Percentiles rank a stretch among this genome's conserved stretches.
Evolutionary conservation across 306 rosid genomes (phyloP).

Genomic region (Inga laurina): DNA sequence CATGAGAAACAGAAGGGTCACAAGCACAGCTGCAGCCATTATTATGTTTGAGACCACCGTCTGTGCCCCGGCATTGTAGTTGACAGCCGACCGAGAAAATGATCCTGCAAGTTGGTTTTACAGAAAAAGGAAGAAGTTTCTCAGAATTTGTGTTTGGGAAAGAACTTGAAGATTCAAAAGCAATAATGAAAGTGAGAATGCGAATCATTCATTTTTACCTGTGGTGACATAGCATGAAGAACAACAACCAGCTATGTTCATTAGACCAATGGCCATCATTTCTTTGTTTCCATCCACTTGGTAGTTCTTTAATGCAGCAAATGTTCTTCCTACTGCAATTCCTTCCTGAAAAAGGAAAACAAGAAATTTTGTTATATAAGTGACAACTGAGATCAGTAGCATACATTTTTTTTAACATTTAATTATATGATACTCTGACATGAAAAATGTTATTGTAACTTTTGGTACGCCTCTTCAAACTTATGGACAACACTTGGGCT

Average conservation of each 20-base stretch:
- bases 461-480: background rate
- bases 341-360: slow-evolving; percentile 73
- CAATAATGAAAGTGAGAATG: slow-evolving; percentile 21
- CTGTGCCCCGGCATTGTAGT: slow-evolving; percentile 90
- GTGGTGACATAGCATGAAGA: slow-evolving; percentile 94
- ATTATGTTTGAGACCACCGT: slow-evolving; percentile 84
- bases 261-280: slow-evolving; percentile 97
- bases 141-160: background rate
- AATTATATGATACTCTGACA: background rate
- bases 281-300: slow-evolving; percentile 99
- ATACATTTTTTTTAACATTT: background rate
- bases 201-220: slow-evolving; percentile 44
- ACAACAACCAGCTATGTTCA: slow-evolving; percentile 94
- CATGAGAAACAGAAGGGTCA: slow-evolving; percentile 92
- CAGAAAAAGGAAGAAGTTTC: slow-evolving; percentile 15
- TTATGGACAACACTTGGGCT: too few species aligned
- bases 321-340: slow-evolving; percentile 97
- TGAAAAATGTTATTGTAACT: background rate
- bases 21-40: slow-evolving; percentile 90
- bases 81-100: slow-evolving; percentile 95
- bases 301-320: slow-evolving; percentile 84
- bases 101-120: slow-evolving; percentile 66
- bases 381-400: background rate
- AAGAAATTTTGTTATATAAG: background rate
- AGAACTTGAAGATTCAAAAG: background rate